Evolutionary conservation across 164 flowering plant species (phyloP).

Genomic region (Piper betle): DNA sequence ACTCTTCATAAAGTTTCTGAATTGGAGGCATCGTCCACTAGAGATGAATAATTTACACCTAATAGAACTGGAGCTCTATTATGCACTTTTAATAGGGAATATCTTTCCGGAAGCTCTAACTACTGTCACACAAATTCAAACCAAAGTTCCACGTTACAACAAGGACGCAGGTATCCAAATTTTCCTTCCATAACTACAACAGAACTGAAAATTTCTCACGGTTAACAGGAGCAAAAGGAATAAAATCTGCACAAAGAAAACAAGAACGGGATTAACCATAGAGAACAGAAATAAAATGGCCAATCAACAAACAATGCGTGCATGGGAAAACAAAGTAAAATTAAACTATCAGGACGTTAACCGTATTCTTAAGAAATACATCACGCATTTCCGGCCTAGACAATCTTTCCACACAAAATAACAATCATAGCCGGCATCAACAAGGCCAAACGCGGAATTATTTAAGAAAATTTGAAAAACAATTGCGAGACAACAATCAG

Average conservation of each 20-base stretch:
- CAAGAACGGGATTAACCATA: not conserved
- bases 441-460: too few species aligned
- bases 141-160: not conserved
- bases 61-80: not conserved
- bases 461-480: too few species aligned
- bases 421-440: too few species aligned
- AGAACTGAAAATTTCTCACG: not conserved
- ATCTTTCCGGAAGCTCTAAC: not conserved
- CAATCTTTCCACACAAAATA: too few species aligned
- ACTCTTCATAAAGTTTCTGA: slow-evolving; percentile 33
- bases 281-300: not conserved
- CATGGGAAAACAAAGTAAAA: too few species aligned
- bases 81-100: not conserved
- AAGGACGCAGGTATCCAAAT: not conserved
- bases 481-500: too few species aligned
- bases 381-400: too few species aligned
- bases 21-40: slow-evolving; percentile 29
- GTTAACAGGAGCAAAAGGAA: not conserved
- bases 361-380: too few species aligned
- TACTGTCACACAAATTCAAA: not conserved
- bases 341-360: too few species aligned
- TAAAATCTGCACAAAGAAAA: not conserved
- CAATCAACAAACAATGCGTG: too few species aligned
- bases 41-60: not conserved
- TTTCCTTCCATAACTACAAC: not conserved